Evolutionary conservation across 2,329 filamentous ascomycete species (phyloP).

Genomic region (Alternaria sp.): DNA sequence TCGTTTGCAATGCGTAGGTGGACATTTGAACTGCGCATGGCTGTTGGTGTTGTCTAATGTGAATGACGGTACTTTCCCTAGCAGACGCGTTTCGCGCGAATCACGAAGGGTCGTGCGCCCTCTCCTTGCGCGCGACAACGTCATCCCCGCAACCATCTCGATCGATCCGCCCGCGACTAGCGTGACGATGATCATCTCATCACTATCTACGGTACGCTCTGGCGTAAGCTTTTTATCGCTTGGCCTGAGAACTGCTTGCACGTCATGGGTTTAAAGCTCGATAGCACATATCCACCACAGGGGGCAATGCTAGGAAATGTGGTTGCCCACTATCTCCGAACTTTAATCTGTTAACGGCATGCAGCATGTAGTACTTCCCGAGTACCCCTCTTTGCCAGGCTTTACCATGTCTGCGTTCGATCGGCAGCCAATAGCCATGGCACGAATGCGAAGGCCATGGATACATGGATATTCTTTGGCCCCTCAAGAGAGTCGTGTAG

Average conservation of each 20-base stretch:
- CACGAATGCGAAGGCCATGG: not conserved
- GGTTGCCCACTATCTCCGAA: not conserved
- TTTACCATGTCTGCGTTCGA: not conserved
- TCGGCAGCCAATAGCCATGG: not conserved
- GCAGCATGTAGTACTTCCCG: not conserved
- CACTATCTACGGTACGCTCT: not conserved
- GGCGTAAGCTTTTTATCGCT: not conserved
- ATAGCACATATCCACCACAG: not conserved
- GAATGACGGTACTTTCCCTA: conserved; percentile 20
- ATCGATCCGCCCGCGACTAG: conserved; percentile 5
- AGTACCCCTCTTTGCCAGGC: conserved; percentile 1
- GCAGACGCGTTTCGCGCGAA: conserved; percentile 33
- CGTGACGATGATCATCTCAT: conserved; percentile 3
- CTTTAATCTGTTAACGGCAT: not conserved
- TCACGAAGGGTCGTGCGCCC: conserved; percentile 30
- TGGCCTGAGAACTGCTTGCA: not conserved
- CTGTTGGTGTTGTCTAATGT: conserved; percentile 18
- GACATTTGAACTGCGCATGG: conserved; percentile 43
- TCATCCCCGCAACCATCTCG: conserved; percentile 16
- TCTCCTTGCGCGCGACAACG: conserved; percentile 18
- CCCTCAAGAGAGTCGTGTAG: not conserved
- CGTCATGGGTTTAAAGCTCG: no score
- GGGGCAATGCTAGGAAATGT: not conserved
- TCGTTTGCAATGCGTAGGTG: conserved; percentile 42
- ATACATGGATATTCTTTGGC: not conserved